These are phyloP conservation scores for Cucumis melo DNA, from an alignment of 306 rosid species.

Conservation along the genomic window DNA sequence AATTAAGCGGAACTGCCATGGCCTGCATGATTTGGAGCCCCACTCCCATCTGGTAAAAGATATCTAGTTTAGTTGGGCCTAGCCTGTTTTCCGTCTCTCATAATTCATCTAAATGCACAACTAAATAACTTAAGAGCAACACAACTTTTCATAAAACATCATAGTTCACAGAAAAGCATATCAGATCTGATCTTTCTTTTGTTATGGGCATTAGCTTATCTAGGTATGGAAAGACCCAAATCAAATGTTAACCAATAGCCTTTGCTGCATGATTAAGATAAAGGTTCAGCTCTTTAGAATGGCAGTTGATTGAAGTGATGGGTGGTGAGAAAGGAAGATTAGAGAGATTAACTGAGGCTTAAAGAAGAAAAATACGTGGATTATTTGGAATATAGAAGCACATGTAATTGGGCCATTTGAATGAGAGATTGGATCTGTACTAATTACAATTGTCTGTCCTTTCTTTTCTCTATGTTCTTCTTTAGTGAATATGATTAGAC, in stretches of 20 bases:
- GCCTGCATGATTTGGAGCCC: background rate
- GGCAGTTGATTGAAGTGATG: conserved; percentile 1
- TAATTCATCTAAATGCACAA: background rate
- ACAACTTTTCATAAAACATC: background rate
- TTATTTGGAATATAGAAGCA: background rate
- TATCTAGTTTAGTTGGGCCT: conserved; percentile 1
- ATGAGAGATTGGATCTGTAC: background rate
- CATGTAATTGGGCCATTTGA: conserved; percentile 3
- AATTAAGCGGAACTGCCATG: background rate
- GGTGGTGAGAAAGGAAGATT: background rate
- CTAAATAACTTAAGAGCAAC: background rate
- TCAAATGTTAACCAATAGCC: background rate
- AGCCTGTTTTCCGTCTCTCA: background rate
- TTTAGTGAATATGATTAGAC: conserved; percentile 10
- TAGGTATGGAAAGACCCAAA: background rate
- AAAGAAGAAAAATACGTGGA: background rate
- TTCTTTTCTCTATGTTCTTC: conserved; percentile 1
- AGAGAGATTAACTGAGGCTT: background rate
- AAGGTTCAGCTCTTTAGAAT: background rate
- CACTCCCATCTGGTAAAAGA: background rate
- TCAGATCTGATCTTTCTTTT: background rate
- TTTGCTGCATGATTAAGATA: conserved; percentile 2
- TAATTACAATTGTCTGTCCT: conserved; percentile 5
- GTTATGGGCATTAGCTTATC: background rate
- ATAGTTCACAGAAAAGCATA: background rate